A percentile compares a stretch with the other conserved stretches of the same genome.
Evolutionary conservation across 495 filamentous ascomycete genomes (phyloP).

Genomic region (Aspergillus wentii): DNA sequence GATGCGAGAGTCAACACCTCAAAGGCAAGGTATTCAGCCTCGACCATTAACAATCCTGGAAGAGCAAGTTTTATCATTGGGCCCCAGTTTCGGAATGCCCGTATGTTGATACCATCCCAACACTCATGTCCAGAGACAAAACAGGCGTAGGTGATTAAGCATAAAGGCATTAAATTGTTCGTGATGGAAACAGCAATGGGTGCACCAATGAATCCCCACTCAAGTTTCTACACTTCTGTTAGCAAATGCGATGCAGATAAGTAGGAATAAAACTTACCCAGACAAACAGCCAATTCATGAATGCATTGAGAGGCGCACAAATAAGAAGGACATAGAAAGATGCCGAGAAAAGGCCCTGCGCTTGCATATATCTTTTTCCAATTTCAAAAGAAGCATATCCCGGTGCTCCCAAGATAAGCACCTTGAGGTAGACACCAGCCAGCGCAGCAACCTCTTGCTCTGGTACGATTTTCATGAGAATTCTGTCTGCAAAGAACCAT

Average conservation of each 20-base stretch:
- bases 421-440: conserved; percentile 63
- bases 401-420: conserved; percentile 62
- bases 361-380: conserved; percentile 69
- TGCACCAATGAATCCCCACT: conserved; percentile 77
- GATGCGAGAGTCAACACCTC: conserved; percentile 72
- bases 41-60: conserved; percentile 85
- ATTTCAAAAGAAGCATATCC: conserved; percentile 70
- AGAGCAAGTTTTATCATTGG: conserved; percentile 83
- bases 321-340: conserved; percentile 63
- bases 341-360: conserved; percentile 67
- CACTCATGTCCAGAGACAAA: conserved; percentile 54
- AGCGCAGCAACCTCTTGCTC: conserved; percentile 58
- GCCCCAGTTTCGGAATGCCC: conserved; percentile 74
- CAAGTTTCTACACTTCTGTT: conserved; percentile 43
- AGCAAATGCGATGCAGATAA: conserved; percentile 1
- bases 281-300: conserved; percentile 72
- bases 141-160: conserved; percentile 66
- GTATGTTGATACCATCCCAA: conserved; percentile 75
- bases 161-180: conserved; percentile 72
- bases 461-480: conserved; percentile 59
- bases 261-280: conserved; percentile 45
- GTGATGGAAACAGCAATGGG: conserved; percentile 80
- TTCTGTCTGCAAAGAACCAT: conserved; percentile 58
- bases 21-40: conserved; percentile 85
- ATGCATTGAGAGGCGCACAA: conserved; percentile 65